Evolutionary conservation across 1,284 basidiomycete species (phyloP), one percentile per base, ranked within the genome.

Genomic region (Ceratobasidium sp.): DNA sequence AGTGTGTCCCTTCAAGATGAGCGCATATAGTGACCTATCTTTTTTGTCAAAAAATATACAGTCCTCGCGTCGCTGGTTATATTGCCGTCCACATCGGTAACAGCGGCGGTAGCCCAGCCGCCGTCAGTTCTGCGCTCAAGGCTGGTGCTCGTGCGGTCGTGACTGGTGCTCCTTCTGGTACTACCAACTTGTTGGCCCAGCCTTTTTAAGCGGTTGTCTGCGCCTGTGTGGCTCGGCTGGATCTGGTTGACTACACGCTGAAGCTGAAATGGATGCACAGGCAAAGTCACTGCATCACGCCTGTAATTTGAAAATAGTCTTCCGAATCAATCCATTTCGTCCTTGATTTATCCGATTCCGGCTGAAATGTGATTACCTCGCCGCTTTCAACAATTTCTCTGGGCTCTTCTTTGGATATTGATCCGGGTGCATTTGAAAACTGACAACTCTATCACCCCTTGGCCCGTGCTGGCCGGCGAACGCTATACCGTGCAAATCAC

Each of bases 131-230:
- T n/a, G 71, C 16, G 6, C 71, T 74, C 33, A 60, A 48, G 52
- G 20, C 69, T 27, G 27, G 14, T 16, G 69, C 54, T 5, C 69
- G 55, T 20, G 55, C 69, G 14, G 54, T 71, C 38, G 69, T 71
- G 1, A 60, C 69, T 35, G 77, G 77, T 14, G 55, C 48, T 20
- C 77, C 77, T 50, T 52, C 68, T 18, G 77, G 77, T n/a, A 78
- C 77, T 30, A 78, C 77, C 38, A 77, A 77, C 41, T n/a, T 69
- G 20, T 20, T 67, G 10, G 75, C 65, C 20, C 38, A 41, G 60
- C 2, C 60, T 1, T 64, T 64, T 38, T 64, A 64, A 64, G 38
- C 12, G 35, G 23, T 18, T 44, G 16, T 44, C 44, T 23, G 41
- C 60, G 41, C 38, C n/a, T n/a, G 20, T 27, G 20, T 23, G 35